Percentiles rank a stretch among this genome's conserved stretches.
These are phyloP conservation scores for Epichloe festucae DNA, from an alignment of 2,329 filamentous ascomycete genomes.

Conservation along the genomic window DNA sequence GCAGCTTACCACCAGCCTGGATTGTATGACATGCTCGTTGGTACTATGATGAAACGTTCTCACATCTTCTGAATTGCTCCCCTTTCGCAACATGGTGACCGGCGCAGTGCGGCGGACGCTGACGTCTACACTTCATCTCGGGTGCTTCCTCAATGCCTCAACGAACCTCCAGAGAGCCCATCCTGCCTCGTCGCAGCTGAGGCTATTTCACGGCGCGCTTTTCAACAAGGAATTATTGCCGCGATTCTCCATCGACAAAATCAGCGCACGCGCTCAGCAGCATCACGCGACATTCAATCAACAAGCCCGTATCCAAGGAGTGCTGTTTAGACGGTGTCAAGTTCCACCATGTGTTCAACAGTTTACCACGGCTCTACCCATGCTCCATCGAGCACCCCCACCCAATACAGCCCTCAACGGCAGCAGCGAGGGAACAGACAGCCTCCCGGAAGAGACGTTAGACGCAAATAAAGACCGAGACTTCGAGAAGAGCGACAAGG, in stretches of 20 bases:
- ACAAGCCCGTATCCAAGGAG: neutral
- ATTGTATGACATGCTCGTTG: neutral
- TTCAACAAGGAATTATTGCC: neutral
- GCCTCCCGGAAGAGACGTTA: slow-evolving; percentile 17
- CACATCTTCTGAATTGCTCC: slow-evolving; percentile 7
- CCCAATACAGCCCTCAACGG: slow-evolving; percentile 18
- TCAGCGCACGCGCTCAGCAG: neutral
- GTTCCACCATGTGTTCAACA: slow-evolving; percentile 10
- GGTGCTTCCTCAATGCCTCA: slow-evolving; percentile 14
- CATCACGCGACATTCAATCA: neutral
- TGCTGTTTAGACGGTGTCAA: neutral
- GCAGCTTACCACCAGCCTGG: neutral
- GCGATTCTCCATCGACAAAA: neutral
- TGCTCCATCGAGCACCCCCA: slow-evolving; percentile 13
- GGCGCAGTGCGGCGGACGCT: slow-evolving; percentile 36
- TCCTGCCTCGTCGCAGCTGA: slow-evolving; percentile 8
- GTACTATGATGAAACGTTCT: slow-evolving; percentile 18
- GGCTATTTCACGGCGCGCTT: neutral
- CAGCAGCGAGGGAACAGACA: slow-evolving; percentile 22
- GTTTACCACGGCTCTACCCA: slow-evolving; percentile 17
- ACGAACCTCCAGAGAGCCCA: slow-evolving; percentile 9
- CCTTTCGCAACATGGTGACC: slow-evolving; percentile 31
- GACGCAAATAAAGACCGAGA: slow-evolving; percentile 23
- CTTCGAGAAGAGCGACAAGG: slow-evolving; percentile 65
- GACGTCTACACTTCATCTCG: slow-evolving; percentile 30